Evolutionary conservation across 139 green algal genomes (phyloP), one percentile per base, ranked within the genome.

Genomic region (Parachlorella kessleri): DNA sequence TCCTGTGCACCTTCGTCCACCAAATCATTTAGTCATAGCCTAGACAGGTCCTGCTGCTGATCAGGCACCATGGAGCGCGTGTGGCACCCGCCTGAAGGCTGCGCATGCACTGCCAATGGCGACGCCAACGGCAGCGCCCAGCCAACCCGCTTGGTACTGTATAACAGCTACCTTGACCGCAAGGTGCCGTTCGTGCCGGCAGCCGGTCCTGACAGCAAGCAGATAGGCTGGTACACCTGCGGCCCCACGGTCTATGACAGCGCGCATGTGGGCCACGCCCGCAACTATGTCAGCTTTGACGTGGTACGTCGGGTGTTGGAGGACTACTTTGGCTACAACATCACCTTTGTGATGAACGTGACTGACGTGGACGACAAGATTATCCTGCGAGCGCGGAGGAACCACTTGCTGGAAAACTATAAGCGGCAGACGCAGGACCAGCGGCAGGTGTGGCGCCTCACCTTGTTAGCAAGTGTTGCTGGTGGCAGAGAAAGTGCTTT

Each of bases 231-330:
- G 95, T 99, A 99, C 86, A 95, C 91, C 28, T 99, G 97, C 84
- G 95, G 95, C n/a, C 95, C 96, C 30, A 99, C 97, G 21, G 97
- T 99, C 6, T 99, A 99, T 79, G 97, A 99, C 81, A 80, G 72
- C 23, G 89, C 94, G 0, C 97, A 99, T 76, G 90, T 99, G 84
- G 96, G 96, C 42, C 96, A 99, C 81, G 96, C 95, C 30, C 88
- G 97, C 41, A 98, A 97, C 80, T 99, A 99, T 82, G 80, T 99
- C n/a, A 96, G 93, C 3, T 97, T 99, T 82, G 97, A 99, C 89
- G 96, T 99, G 42, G 85, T 99, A 33, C 86, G 97, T 24, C 89
- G 97, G 2, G 90, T 99, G 0, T 89, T 99, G 73, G 94, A 98
- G 78, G 96, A 98, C 83, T 98, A 98, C 81, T 99, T 99, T 59